Evolutionary conservation across 805 yeast species (phyloP), one percentile per base, ranked within the genome.

Genomic region (Yamadazyma sp.): DNA sequence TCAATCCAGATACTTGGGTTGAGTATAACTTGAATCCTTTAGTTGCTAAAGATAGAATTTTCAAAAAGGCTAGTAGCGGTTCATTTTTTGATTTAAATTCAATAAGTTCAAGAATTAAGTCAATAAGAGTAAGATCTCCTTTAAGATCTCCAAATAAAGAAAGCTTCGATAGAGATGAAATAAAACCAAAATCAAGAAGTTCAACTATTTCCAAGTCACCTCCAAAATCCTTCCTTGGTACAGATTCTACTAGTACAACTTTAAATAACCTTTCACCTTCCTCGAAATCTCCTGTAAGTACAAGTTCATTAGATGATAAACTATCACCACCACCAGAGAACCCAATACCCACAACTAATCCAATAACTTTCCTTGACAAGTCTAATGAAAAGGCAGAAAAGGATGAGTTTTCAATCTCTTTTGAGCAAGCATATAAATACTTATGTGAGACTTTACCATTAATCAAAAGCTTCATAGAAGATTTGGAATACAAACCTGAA

Each of bases 1-100:
- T 83, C 50, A 81, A 89, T 48, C 83, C 86, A 1, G 72, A 86
- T 7, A 75, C 76, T 11, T 89, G 97, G 97, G 78, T 75, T 7
- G 74, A 80, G 43, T 80, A 82, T 50, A 78, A 80, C 33, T 58
- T 88, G 25, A 81, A 82, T 20, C 96, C 96, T 0, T 61, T 86
- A 31, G 93, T 86, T 1, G 60, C 76, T 21, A 58, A 53, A 35
- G 54, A 50, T n/a, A 32, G 48, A 20, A 19, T 44, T 5, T 19
- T 31, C 15, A 38, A 23, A 23, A 44, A 37, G 22, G 12, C 27
- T 5, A 10, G 16, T 11, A 15, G 23, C 5, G 16, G 26, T 4
- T 18, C 32, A 23, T 39, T 54, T 7, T 52, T 48, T 23, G 39
- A 48, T 11, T 46, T 63, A 29, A 52, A 55, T 33, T 48, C 52